Conservation (phyloP, 1,284 basidiomycete genomes). For the Irpex sp. region DNA sequence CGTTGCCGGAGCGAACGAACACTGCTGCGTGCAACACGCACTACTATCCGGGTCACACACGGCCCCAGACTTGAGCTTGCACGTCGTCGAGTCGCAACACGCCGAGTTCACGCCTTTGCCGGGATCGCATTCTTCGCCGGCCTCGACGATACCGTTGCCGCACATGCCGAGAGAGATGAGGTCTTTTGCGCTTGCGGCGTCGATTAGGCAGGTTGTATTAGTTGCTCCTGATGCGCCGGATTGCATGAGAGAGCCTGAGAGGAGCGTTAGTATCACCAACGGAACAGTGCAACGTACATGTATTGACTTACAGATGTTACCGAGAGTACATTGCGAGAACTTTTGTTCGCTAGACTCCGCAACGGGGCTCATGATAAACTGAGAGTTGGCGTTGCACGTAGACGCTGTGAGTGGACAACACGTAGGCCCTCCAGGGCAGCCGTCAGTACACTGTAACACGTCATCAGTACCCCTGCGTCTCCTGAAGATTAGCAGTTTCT, state of each 20-base stretch:
- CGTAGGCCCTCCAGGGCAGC: slow-evolving; percentile 42
- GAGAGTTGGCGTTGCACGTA: slow-evolving; percentile 63
- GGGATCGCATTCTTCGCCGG: slow-evolving; percentile 87
- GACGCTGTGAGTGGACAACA: slow-evolving; percentile 74
- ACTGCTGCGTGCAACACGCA: slow-evolving; percentile 73
- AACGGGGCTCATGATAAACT: slow-evolving; percentile 83
- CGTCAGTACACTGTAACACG: slow-evolving; percentile 54
- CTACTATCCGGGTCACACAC: slow-evolving; percentile 81
- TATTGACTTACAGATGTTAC: slow-evolving; percentile 74
- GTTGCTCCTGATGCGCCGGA: slow-evolving; percentile 37
- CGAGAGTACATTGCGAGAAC: slow-evolving; percentile 81
- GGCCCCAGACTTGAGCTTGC: slow-evolving; percentile 71
- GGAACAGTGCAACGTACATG: background rate
- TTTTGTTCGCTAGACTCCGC: slow-evolving; percentile 60
- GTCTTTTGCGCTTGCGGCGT: slow-evolving; percentile 41
- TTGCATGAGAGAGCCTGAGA: slow-evolving; percentile 57
- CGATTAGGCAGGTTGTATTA: slow-evolving; percentile 61
- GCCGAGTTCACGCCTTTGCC: slow-evolving; percentile 56
- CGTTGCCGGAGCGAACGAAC: slow-evolving; percentile 63
- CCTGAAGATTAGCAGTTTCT: slow-evolving; percentile 18
- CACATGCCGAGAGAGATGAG: slow-evolving; percentile 70
- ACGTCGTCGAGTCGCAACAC: slow-evolving; percentile 80
- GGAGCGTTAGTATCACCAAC: background rate
- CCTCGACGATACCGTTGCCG: slow-evolving; percentile 77
- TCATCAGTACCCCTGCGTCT: background rate